Conservation (phyloP, 1,284 basidiomycete species). For the Ustilago lituana region DNA sequence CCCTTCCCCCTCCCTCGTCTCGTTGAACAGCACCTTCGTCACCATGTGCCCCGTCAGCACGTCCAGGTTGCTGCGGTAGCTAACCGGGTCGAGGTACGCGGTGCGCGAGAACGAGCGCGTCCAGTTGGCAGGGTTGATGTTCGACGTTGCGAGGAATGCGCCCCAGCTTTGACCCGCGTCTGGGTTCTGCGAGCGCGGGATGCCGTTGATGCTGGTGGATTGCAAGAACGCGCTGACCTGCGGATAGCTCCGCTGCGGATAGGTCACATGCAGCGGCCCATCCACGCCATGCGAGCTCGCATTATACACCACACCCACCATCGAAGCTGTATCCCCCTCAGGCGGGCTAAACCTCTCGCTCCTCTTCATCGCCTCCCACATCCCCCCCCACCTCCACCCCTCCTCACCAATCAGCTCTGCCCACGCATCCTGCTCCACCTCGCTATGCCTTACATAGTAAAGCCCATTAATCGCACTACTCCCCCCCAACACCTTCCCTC, state of each 20-base stretch:
- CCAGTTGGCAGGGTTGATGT: conserved; percentile 75
- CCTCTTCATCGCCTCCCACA: conserved; percentile 69
- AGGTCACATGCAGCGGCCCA: conserved; percentile 70
- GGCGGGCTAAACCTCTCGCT: conserved; percentile 70
- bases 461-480: conserved; percentile 60
- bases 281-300: conserved; percentile 69
- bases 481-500: conserved; percentile 58
- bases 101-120: conserved; percentile 76
- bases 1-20: conserved; percentile 64
- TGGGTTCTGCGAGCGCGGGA: conserved; percentile 70
- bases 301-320: conserved; percentile 56
- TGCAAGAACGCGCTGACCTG: conserved; percentile 52
- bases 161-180: conserved; percentile 72
- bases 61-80: conserved; percentile 74
- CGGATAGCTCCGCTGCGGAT: conserved; percentile 45
- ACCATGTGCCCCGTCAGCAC: conserved; percentile 74
- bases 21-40: conserved; percentile 74
- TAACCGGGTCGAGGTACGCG: conserved; percentile 76
- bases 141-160: conserved; percentile 73
- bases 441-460: conserved; percentile 53
- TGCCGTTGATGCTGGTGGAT: conserved; percentile 66
- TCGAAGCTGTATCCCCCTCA: conserved; percentile 33
- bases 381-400: conserved; percentile 52
- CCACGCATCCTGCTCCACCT: conserved; percentile 53
- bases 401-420: conserved; percentile 29